phyloP scores from a whole-genome alignment of 805 yeast genomes.

The Saturnispora sanitii region DNA sequence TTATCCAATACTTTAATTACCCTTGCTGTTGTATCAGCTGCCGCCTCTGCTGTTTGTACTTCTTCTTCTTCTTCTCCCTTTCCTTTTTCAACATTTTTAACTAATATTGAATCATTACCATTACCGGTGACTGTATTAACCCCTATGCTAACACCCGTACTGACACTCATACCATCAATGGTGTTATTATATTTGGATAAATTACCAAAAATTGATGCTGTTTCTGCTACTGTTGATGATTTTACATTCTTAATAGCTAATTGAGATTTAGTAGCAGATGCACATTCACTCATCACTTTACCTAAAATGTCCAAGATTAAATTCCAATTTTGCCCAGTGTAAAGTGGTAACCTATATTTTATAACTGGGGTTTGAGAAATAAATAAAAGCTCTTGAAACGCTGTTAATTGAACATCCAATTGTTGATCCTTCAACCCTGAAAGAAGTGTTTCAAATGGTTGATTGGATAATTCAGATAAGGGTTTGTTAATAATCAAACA shows the following conservation, averaged over 20 bases:
- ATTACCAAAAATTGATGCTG: constrained; percentile 22
- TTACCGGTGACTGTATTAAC: background rate
- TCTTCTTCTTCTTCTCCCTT: no score
- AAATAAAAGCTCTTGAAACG: constrained; percentile 67
- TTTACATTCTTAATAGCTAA: constrained; percentile 1
- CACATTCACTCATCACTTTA: constrained; percentile 38
- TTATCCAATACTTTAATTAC: no score
- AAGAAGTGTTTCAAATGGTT: constrained; percentile 53
- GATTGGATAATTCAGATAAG: constrained; percentile 46
- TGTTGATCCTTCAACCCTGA: constrained; percentile 50
- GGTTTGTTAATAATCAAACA: constrained; percentile 60
- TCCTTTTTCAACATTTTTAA: no score
- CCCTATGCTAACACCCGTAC: no score
- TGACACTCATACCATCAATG: background rate
- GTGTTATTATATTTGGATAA: constrained; percentile 14
- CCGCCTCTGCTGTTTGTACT: no score
- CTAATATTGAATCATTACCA: background rate
- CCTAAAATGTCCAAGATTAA: constrained; percentile 52
- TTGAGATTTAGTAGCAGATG: constrained; percentile 20
- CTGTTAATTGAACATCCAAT: constrained; percentile 47
- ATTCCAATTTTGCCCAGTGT: constrained; percentile 42
- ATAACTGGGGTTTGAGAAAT: constrained; percentile 41
- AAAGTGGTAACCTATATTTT: constrained; percentile 44
- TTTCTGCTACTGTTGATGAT: background rate
- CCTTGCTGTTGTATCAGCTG: no score